Evolutionary conservation across 441 rosid genomes (phyloP).

Genomic region (Erodium moschatum): DNA sequence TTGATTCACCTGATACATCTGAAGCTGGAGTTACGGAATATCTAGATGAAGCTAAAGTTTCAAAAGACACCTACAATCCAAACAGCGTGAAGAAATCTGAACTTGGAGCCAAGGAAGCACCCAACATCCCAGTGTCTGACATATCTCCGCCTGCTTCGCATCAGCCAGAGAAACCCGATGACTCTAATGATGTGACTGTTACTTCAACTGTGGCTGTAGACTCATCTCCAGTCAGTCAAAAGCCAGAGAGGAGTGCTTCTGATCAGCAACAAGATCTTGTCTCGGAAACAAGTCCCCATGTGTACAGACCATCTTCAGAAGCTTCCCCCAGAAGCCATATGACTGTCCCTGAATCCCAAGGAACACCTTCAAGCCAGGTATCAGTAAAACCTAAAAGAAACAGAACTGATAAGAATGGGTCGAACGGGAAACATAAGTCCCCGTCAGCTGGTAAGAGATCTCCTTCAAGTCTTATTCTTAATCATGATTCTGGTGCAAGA

Average conservation of each 20-base stretch:
- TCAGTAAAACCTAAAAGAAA: constrained; percentile 47
- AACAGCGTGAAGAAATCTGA: constrained; percentile 24
- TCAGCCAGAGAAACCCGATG: constrained; percentile 33
- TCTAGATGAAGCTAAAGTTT: constrained; percentile 32
- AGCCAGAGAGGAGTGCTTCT: constrained; percentile 32
- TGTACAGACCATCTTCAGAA: constrained; percentile 45
- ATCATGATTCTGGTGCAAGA: constrained; percentile 44
- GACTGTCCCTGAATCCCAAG: constrained; percentile 62
- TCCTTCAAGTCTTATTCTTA: constrained; percentile 44
- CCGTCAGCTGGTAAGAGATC: constrained; percentile 46
- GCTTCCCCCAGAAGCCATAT: constrained; percentile 54
- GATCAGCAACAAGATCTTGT: constrained; percentile 29
- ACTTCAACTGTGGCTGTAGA: constrained; percentile 26
- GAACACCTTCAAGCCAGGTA: constrained; percentile 76
- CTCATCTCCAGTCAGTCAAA: constrained; percentile 26
- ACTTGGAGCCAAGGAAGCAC: constrained; percentile 31
- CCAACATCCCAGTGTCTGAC: constrained; percentile 23
- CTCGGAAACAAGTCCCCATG: constrained; percentile 35
- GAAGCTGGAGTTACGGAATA: constrained; percentile 43
- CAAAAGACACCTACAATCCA: constrained; percentile 16
- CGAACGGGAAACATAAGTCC: constrained; percentile 48
- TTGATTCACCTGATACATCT: constrained; percentile 66
- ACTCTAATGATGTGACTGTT: constrained; percentile 28
- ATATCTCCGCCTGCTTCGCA: constrained; percentile 24
- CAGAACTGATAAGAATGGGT: constrained; percentile 40